Percentiles rank a stretch among this genome's conserved stretches.
Conservation (phyloP, 2,329 filamentous ascomycete species). For the Aureobasidium leucospermi region DNA sequence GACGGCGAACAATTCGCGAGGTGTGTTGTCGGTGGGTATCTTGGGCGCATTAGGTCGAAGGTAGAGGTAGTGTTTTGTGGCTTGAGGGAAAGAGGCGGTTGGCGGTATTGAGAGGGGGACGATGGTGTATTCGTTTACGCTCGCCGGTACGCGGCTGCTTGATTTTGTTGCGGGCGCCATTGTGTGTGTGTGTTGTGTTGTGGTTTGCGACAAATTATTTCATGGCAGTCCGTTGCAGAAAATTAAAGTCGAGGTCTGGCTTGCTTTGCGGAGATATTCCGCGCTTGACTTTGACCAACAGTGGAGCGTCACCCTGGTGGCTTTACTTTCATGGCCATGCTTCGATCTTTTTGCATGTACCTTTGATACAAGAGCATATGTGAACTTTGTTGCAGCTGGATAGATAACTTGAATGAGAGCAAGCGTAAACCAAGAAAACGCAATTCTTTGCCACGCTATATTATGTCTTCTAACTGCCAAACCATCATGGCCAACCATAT, state of each 20-base stretch:
- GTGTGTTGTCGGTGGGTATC: slow-evolving; percentile 63
- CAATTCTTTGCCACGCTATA: background rate
- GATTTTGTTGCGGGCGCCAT: slow-evolving; percentile 16
- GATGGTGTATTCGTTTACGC: slow-evolving; percentile 57
- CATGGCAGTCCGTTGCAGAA: background rate
- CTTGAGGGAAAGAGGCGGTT: slow-evolving; percentile 53
- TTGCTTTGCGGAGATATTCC: slow-evolving; percentile 1
- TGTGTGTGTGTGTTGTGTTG: background rate
- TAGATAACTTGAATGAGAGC: too few species aligned
- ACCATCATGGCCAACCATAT: background rate
- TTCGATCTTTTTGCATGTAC: too few species aligned
- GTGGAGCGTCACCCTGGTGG: background rate
- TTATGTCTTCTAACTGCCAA: background rate
- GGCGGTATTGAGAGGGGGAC: slow-evolving; percentile 62
- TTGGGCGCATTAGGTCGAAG: slow-evolving; percentile 76
- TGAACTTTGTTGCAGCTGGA: too few species aligned
- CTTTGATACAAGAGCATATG: too few species aligned
- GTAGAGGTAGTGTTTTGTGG: slow-evolving; percentile 75
- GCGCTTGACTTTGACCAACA: background rate
- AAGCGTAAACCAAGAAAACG: background rate
- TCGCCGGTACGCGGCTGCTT: slow-evolving; percentile 15
- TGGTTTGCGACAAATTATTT: background rate
- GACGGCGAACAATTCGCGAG: slow-evolving; percentile 79
- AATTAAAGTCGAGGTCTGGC: background rate
- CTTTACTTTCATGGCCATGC: background rate